phyloP scores from a whole-genome alignment of 2,329 filamentous ascomycete species.

The Thielaviopsis populi region DNA sequence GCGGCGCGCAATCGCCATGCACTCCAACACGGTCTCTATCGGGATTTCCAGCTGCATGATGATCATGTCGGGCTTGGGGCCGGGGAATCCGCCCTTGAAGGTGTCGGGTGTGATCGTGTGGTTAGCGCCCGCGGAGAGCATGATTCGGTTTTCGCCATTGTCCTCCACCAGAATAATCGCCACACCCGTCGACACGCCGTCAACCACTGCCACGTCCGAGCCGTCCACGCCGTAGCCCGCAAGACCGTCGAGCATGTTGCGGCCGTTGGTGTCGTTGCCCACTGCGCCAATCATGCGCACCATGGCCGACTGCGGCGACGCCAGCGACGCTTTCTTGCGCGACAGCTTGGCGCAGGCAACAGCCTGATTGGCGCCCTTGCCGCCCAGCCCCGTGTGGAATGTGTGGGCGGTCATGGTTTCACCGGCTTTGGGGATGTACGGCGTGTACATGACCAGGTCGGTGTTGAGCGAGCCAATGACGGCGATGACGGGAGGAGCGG shows the following conservation, averaged over 20 bases:
- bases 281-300: constrained; percentile 45
- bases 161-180: constrained; percentile 45
- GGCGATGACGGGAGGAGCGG: constrained; percentile 33
- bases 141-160: constrained; percentile 42
- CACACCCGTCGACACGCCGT: constrained; percentile 35
- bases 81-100: constrained; percentile 18
- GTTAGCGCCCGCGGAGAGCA: constrained; percentile 43
- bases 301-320: constrained; percentile 2
- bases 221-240: constrained; percentile 34
- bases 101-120: constrained; percentile 16
- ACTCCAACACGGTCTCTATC: constrained; percentile 34
- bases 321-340: constrained; percentile 17
- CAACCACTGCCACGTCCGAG: constrained; percentile 26
- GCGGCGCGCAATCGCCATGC: constrained; percentile 29
- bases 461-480: constrained; percentile 60
- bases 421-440: constrained; percentile 50
- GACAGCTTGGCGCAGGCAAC: constrained; percentile 48
- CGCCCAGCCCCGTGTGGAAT: constrained; percentile 33
- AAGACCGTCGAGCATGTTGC: constrained; percentile 32
- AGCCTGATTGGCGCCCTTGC: constrained; percentile 64
- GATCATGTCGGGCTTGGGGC: constrained; percentile 36
- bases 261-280: constrained; percentile 29
- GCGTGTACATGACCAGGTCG: constrained; percentile 54
- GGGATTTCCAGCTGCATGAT: constrained; percentile 49
- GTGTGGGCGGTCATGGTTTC: constrained; percentile 54